These are phyloP conservation scores for Plantago major DNA, from an alignment of 257 asterid genomes.

Conservation along the genomic window DNA sequence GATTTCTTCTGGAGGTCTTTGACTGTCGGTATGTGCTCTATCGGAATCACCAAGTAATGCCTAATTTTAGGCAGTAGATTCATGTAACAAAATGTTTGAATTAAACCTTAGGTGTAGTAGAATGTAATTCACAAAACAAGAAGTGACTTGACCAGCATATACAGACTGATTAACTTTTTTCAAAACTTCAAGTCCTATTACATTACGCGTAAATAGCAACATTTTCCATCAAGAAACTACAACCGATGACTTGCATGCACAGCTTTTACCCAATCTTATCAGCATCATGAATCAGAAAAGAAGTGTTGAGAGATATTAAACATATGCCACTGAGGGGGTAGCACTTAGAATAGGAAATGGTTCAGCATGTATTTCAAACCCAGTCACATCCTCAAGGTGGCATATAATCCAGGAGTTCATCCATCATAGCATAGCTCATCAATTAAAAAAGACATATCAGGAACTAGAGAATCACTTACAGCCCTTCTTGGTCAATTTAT, in stretches of 20 bases:
- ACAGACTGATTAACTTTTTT: not conserved
- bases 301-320: not conserved
- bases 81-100: constrained; percentile 3
- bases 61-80: constrained; percentile 23
- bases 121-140: not conserved
- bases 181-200: not conserved
- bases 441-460: not conserved
- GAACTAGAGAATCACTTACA: not conserved
- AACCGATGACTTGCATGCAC: not conserved
- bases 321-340: not conserved
- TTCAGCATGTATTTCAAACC: not conserved
- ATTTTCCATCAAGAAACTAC: not conserved
- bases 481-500: no score
- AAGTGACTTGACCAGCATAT: not conserved
- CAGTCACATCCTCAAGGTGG: not conserved
- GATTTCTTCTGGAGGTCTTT: constrained; percentile 48
- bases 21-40: constrained; percentile 77
- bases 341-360: not conserved
- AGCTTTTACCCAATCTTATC: not conserved
- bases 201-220: not conserved
- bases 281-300: not conserved
- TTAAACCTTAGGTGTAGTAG: not conserved
- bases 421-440: not conserved
- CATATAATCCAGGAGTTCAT: not conserved
- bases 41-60: constrained; percentile 92